A percentile compares a stretch with the other conserved stretches of the same genome.
Conservation (phyloP, 768 basidiomycete genomes). For the Boletus vermiculosoides region DNA sequence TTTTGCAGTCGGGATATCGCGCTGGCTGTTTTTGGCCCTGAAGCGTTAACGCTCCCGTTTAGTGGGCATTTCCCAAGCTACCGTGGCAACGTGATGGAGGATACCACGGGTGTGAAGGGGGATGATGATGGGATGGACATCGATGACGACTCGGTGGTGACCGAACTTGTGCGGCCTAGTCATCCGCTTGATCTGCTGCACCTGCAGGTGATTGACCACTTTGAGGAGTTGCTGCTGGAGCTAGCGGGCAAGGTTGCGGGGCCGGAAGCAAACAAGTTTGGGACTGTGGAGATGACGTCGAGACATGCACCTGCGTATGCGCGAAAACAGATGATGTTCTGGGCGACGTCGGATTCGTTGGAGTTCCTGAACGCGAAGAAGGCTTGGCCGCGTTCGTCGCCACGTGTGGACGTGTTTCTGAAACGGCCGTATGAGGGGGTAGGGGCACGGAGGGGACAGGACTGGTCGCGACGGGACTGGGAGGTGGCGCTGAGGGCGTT, state of each 20-base stretch:
- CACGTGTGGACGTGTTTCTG: slow-evolving; percentile 53
- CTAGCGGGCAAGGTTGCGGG: slow-evolving; percentile 57
- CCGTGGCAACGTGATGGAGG: slow-evolving; percentile 30
- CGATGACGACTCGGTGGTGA: slow-evolving; percentile 48
- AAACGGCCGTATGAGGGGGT: slow-evolving; percentile 43
- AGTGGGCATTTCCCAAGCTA: slow-evolving; percentile 39
- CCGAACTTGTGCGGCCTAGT: slow-evolving; percentile 42
- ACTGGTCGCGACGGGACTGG: slow-evolving; percentile 76
- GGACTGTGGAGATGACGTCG: slow-evolving; percentile 38
- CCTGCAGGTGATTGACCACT: slow-evolving; percentile 66
- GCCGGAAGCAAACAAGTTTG: slow-evolving; percentile 42
- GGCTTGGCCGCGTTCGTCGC: slow-evolving; percentile 34
- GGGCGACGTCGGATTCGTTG: slow-evolving; percentile 57
- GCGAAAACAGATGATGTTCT: slow-evolving; percentile 43
- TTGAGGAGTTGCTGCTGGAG: slow-evolving; percentile 56
- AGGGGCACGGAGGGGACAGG: slow-evolving; percentile 66
- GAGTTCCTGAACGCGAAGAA: slow-evolving; percentile 52
- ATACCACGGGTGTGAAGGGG: slow-evolving; percentile 19
- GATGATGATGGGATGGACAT: slow-evolving; percentile 57
- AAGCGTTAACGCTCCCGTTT: slow-evolving; percentile 40
- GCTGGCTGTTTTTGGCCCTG: slow-evolving; percentile 42
- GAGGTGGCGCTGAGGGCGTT: slow-evolving; percentile 48
- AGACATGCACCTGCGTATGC: slow-evolving; percentile 56
- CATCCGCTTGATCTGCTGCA: slow-evolving; percentile 68
- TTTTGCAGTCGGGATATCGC: slow-evolving; percentile 55